Percentiles rank a stretch among this genome's conserved stretches.
Evolutionary conservation across 495 filamentous ascomycete genomes (phyloP).

Genomic region (Aspergillus haitiensis): DNA sequence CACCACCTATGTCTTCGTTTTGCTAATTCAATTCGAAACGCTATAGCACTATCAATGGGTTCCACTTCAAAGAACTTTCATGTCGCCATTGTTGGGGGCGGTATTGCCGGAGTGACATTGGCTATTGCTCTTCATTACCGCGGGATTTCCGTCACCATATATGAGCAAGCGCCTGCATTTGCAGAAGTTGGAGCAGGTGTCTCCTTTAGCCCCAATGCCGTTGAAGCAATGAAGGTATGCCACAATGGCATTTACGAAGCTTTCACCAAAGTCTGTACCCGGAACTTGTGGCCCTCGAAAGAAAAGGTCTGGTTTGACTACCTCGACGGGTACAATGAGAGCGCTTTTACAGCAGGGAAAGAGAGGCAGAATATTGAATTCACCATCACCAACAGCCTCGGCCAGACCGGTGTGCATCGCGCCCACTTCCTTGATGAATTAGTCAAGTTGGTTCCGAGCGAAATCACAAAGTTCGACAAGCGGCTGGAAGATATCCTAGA

Average conservation of each 20-base stretch:
- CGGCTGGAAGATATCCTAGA: slow-evolving; percentile 24
- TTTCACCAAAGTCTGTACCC: slow-evolving; percentile 39
- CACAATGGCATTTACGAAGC: slow-evolving; percentile 47
- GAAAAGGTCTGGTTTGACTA: slow-evolving; percentile 33
- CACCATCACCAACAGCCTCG: slow-evolving; percentile 27
- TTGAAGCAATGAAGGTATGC: slow-evolving; percentile 55
- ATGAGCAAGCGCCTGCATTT: slow-evolving; percentile 52
- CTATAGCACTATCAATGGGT: slow-evolving; percentile 13
- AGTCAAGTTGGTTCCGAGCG: slow-evolving; percentile 46
- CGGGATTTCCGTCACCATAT: slow-evolving; percentile 49
- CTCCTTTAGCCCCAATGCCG: slow-evolving; percentile 59
- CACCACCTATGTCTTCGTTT: background rate
- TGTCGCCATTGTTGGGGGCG: slow-evolving; percentile 43
- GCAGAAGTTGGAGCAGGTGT: slow-evolving; percentile 64
- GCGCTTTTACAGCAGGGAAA: slow-evolving; percentile 6
- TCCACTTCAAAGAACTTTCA: slow-evolving; percentile 26
- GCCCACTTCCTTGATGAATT: slow-evolving; percentile 53
- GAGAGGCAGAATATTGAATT: slow-evolving; percentile 25
- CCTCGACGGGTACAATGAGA: slow-evolving; percentile 26
- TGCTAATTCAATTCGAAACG: too few relatives aligned
- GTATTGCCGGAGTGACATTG: slow-evolving; percentile 38
- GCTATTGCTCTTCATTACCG: slow-evolving; percentile 36
- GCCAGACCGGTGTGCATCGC: slow-evolving; percentile 46
- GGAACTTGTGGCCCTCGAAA: slow-evolving; percentile 40
- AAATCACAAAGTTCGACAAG: slow-evolving; percentile 47